A percentile compares a stretch with the other conserved stretches of the same genome.
Conservation (phyloP, 2,329 filamentous ascomycete genomes). For the Xylariaceae sp. region DNA sequence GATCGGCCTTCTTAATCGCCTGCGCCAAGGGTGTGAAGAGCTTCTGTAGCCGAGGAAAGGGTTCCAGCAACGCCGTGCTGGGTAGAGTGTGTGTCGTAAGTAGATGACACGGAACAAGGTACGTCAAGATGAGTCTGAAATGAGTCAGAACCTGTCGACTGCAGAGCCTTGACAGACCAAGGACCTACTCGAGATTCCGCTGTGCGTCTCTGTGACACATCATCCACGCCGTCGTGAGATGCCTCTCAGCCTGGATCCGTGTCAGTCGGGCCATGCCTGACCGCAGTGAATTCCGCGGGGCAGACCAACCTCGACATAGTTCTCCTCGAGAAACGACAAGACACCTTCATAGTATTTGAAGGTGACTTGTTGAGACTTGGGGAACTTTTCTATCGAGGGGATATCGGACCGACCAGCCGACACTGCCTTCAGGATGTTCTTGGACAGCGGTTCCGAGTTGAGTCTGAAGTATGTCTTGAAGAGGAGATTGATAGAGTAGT, state of each 20-base stretch:
- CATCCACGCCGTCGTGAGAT: conserved; percentile 74
- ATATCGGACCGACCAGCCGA: conserved; percentile 72
- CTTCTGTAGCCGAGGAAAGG: conserved; percentile 66
- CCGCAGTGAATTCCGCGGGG: too few relatives aligned
- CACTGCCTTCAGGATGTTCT: conserved; percentile 81
- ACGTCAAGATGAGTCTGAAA: conserved; percentile 76
- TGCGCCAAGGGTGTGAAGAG: conserved; percentile 71
- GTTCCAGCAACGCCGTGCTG: conserved; percentile 59
- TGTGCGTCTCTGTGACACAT: conserved; percentile 66
- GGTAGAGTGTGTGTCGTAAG: conserved; percentile 83
- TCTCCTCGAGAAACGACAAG: conserved; percentile 88
- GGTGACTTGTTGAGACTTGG: conserved; percentile 83
- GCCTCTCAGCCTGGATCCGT: conserved; percentile 59
- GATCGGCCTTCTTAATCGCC: conserved; percentile 76
- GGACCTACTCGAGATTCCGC: conserved; percentile 70
- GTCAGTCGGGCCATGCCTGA: conserved; percentile 13
- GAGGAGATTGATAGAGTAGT: conserved; percentile 86
- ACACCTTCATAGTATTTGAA: conserved; percentile 96
- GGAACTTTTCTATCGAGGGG: conserved; percentile 70
- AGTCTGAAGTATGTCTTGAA: conserved; percentile 99
- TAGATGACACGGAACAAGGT: conserved; percentile 88
- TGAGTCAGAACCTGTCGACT: conserved; percentile 15
- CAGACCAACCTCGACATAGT: conserved; percentile 62
- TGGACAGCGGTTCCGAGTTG: conserved; percentile 80
- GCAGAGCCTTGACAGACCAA: background rate